These are phyloP conservation scores for Crithidia thermophila DNA, from an alignment of 208 protist species.

Conservation along the genomic window DNA sequence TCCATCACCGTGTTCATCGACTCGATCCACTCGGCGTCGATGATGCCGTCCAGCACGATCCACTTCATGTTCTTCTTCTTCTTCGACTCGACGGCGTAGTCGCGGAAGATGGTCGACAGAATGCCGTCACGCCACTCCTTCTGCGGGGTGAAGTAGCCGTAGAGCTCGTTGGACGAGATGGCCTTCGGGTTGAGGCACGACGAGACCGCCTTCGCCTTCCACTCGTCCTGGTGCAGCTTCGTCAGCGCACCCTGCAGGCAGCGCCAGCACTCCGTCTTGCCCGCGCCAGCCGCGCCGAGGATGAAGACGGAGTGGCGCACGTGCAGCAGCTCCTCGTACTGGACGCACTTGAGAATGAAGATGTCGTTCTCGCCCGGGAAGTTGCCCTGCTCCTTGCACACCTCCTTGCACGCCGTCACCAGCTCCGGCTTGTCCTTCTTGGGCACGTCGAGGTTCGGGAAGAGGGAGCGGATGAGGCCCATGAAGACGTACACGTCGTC, in stretches of 20 bases:
- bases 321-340: constrained; percentile 98
- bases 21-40: constrained; percentile 99
- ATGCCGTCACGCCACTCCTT: constrained; percentile 98
- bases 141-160: constrained; percentile 97
- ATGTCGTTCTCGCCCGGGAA: constrained; percentile 97
- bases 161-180: constrained; percentile 98
- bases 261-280: constrained; percentile 97
- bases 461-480: constrained; percentile 97
- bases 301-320: constrained; percentile 99
- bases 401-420: constrained; percentile 90
- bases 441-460: constrained; percentile 96
- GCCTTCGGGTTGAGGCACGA: constrained; percentile 98
- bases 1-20: constrained; percentile 99
- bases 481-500: constrained; percentile 98
- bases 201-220: constrained; percentile 92
- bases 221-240: constrained; percentile 88
- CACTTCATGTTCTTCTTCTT: constrained; percentile 96
- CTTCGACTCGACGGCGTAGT: constrained; percentile 95
- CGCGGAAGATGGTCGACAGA: constrained; percentile 95
- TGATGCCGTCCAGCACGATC: constrained; percentile 99
- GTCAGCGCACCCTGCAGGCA: constrained; percentile 94
- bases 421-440: constrained; percentile 95
- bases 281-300: constrained; percentile 95
- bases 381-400: constrained; percentile 90
- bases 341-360: constrained; percentile 98